These are phyloP conservation scores for Corymbia maculata DNA, from an alignment of 345 rosid species.

Conservation along the genomic window DNA sequence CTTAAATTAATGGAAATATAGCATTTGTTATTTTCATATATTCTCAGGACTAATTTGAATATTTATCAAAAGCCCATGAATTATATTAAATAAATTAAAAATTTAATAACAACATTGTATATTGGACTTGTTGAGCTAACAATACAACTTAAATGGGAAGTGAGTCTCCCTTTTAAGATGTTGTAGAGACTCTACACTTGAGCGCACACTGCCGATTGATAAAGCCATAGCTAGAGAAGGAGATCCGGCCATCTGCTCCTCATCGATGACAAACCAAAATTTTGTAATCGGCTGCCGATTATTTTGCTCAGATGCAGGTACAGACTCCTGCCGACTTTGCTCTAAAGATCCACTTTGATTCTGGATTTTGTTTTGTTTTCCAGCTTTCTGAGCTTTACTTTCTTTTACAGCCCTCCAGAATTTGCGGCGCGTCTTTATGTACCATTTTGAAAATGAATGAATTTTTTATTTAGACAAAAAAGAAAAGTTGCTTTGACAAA, in stretches of 20 bases:
- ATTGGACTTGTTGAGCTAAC: no score
- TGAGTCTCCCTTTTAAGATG: not conserved
- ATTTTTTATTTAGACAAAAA: not conserved
- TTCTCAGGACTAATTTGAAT: no score
- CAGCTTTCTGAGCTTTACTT: not conserved
- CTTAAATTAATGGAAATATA: no score
- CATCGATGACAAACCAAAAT: not conserved
- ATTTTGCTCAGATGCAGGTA: not conserved
- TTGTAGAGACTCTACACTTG: not conserved
- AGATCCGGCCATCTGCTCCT: not conserved
- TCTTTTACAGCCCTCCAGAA: not conserved
- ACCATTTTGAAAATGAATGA: not conserved
- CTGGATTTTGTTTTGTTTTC: not conserved
- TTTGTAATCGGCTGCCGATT: not conserved
- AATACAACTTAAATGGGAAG: no score
- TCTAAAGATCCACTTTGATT: not conserved
- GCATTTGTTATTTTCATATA: no score
- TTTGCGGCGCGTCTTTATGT: not conserved
- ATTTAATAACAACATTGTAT: no score
- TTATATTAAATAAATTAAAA: no score
- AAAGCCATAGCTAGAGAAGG: not conserved
- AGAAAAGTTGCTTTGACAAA: not conserved
- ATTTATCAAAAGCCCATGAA: no score
- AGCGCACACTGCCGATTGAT: not conserved
- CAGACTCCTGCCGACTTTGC: not conserved